Base-by-base conservation (phyloP, 176 grass and related monocot species). In the Musa schizocarpa region DNA sequence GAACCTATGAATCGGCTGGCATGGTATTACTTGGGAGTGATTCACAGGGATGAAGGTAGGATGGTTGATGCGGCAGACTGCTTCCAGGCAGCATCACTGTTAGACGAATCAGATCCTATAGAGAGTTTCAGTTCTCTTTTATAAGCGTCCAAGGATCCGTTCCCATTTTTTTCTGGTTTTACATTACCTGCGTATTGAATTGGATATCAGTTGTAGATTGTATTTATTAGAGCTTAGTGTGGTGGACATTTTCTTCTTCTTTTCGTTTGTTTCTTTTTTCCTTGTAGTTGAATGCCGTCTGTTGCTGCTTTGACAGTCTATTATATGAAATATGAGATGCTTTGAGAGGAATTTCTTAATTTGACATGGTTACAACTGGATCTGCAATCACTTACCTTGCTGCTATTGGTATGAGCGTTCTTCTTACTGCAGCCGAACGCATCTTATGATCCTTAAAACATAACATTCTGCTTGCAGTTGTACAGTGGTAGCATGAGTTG, bases 21-120 rank as follows among this genome's bases (percentile, higher is more conserved):
- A 24, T 99, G 96, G 96, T 89, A 87, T 85, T 84, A 94, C 84
- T 77, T 99, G 52, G 96, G 96, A n/a, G 80, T 91, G 81, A 86
- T 99, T 23, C 91, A 99, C 73, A 82, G 77, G 77, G 86, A 89
- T 2, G 96, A 94, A 10, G 84, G 90, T 67, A 91, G 88, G 78
- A 16, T 82, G 76, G 70, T 75, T 68, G 96, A 99, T 1, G 96
- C 96, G 2, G 91, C 91, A 0, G 96, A 99, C 54, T 99, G 91
- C 79, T 99, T 99, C 73, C 96, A 94, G 75, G 96, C 88, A 0
- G 91, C 96, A 63, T 83, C 82, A 0, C 85, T 99, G 91, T 83
- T 99, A 0, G 91, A 92, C 74, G 96, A 99, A 70, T 89, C 91
- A 12, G 83, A 94, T 68, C 91, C 96, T 62, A 75, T 99, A 66